Evolutionary conservation across 805 yeast genomes (phyloP).

Genomic region (Myxozyma geophila): DNA sequence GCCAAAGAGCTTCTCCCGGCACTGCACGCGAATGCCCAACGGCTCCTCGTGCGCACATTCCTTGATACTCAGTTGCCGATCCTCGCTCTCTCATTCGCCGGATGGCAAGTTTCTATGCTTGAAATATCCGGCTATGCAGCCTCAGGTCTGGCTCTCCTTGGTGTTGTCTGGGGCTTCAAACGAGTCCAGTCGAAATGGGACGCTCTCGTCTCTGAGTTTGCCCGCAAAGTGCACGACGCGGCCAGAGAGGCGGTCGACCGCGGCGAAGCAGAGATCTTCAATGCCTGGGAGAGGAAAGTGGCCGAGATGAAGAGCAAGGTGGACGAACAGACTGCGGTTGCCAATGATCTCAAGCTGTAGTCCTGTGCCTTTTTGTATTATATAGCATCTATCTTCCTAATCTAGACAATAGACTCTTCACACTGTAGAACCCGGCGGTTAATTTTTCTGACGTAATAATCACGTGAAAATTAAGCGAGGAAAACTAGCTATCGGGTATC

Average conservation of each 20-base stretch:
- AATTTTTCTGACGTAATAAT: too few relatives aligned
- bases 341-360: neutral
- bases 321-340: conserved; percentile 4
- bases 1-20: conserved; percentile 21
- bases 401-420: neutral
- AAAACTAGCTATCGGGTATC: neutral
- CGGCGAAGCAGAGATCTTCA: conserved; percentile 42
- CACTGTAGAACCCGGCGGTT: too few relatives aligned
- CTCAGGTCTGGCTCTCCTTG: conserved; percentile 47
- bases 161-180: conserved; percentile 46
- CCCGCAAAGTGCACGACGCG: conserved; percentile 36
- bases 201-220: conserved; percentile 38
- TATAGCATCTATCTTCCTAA: neutral
- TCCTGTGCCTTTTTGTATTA: neutral
- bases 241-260: conserved; percentile 40
- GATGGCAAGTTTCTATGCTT: conserved; percentile 42
- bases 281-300: conserved; percentile 41
- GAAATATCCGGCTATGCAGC: conserved; percentile 44
- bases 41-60: conserved; percentile 40
- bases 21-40: conserved; percentile 43
- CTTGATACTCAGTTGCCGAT: conserved; percentile 44
- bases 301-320: neutral
- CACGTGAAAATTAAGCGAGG: too few relatives aligned
- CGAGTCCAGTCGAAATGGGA: conserved; percentile 46
- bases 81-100: conserved; percentile 43